Base-by-base conservation (phyloP, 1,284 basidiomycete species). In the Takashimella tepidaria region DNA sequence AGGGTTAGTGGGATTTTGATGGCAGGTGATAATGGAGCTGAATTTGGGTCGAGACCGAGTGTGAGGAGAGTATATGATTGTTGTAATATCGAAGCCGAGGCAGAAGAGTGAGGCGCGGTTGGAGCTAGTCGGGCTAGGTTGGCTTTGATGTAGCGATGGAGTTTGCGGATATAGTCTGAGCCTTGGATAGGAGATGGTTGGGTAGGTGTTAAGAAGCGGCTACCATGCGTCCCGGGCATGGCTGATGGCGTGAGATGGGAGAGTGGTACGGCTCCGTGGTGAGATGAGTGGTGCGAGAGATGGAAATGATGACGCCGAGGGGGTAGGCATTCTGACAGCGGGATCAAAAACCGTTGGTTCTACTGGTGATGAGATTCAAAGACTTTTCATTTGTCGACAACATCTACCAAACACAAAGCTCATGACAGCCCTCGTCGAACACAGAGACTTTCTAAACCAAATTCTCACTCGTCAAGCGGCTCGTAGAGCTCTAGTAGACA, bases 301-400 rank as follows among this genome's bases (percentile, higher is more conserved):
- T n/a, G n/a, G n/a, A n/a, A n/a, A n/a, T n/a, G n/a, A n/a, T n/a
- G n/a, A n/a, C n/a, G n/a, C n/a, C n/a, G n/a, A n/a, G n/a, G n/a
- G n/a, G n/a, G n/a, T n/a, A n/a, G n/a, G n/a, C n/a, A n/a, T n/a
- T n/a, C n/a, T n/a, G n/a, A n/a, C n/a, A n/a, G n/a, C n/a, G n/a
- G n/a, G 92, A 97, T 69, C 91, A 89, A 19, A 79, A 81, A 8
- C 75, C 77, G 5, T 84, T 89, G 4, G 83, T 83, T 5, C 88
- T 86, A 74, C 84, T 84, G 66, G 92, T 96, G 78, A 82, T 81
- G 64, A 79, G 84, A 53, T 81, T 80, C 41, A 72, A 79, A 21
- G 63, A 69, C 16, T 51, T 47, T 11, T 20, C 50, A 6, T 27
- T 71, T 4, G 56, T 52, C 2, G 26, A 53, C 11, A 55, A 51